Percentiles rank a stretch among this genome's conserved stretches.
phyloP scores from a whole-genome alignment of 2,329 filamentous ascomycete genomes.

The Ophiocordyceps robertsii region DNA sequence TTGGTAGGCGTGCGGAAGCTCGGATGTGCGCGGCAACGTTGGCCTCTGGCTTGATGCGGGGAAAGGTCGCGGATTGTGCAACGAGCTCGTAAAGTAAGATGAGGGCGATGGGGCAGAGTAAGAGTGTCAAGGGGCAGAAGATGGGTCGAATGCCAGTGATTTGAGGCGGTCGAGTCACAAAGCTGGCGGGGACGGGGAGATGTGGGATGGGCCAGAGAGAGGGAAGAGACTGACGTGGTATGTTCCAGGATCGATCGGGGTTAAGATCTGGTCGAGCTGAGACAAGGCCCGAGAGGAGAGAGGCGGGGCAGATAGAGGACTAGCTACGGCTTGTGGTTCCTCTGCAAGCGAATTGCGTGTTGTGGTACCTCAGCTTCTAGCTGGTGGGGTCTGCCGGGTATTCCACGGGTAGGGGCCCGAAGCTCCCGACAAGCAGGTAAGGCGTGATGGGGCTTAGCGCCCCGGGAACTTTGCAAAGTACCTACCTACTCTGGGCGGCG shows the following conservation, averaged over 20 bases:
- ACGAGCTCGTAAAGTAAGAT: background rate
- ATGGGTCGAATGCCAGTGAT: background rate
- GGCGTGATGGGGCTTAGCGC: too few relatives aligned
- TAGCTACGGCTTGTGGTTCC: background rate
- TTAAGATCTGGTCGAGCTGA: background rate
- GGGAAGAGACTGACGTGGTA: slow-evolving; percentile 1
- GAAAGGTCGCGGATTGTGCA: background rate
- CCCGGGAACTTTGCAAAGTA: too few relatives aligned
- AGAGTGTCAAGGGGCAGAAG: background rate
- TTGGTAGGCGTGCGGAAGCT: slow-evolving; percentile 6
- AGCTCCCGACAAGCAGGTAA: too few relatives aligned
- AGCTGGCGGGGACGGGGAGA: background rate
- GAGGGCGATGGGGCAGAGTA: background rate
- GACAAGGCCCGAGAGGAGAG: background rate
- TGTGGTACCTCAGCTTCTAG: too few relatives aligned
- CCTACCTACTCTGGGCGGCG: too few relatives aligned
- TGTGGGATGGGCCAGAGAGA: background rate
- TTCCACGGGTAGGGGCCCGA: too few relatives aligned
- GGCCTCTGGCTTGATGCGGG: background rate
- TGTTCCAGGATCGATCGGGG: slow-evolving; percentile 5
- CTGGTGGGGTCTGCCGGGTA: too few relatives aligned
- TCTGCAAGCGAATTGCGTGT: background rate
- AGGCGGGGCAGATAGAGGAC: background rate
- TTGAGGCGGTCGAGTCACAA: background rate
- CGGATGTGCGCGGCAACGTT: slow-evolving; percentile 4